A percentile compares a stretch with the other conserved stretches of the same genome.
These are phyloP conservation scores for Pilaira anomala DNA, from an alignment of 192 early-diverging fungal species.

Conservation along the genomic window DNA sequence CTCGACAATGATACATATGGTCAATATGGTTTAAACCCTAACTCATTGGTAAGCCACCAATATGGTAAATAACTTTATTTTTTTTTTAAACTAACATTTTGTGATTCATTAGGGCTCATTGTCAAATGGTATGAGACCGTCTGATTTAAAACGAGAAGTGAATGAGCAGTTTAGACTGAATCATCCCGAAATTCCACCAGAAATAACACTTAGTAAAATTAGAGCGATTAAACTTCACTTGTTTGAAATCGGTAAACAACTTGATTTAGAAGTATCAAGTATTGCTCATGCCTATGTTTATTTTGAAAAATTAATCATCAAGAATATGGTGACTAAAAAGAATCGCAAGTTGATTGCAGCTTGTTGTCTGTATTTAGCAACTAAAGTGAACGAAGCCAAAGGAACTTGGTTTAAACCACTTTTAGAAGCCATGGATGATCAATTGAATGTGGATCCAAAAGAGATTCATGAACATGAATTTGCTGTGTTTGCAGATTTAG, in stretches of 20 bases:
- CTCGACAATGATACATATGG: constrained; percentile 55
- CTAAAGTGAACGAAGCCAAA: constrained; percentile 86
- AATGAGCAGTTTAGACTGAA: constrained; percentile 80
- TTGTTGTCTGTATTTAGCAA: constrained; percentile 77
- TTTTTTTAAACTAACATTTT: background rate
- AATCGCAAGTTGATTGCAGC: constrained; percentile 75
- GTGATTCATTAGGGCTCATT: background rate
- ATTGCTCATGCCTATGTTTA: constrained; percentile 89
- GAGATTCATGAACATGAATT: constrained; percentile 89
- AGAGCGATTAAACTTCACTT: constrained; percentile 74
- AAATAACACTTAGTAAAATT: constrained; percentile 87
- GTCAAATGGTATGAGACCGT: constrained; percentile 38
- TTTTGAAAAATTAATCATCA: constrained; percentile 92
- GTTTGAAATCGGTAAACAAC: constrained; percentile 60
- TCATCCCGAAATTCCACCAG: constrained; percentile 77
- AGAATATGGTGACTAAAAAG: constrained; percentile 65
- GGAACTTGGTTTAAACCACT: constrained; percentile 59
- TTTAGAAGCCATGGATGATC: constrained; percentile 65
- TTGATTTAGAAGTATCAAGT: constrained; percentile 86
- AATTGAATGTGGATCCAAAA: constrained; percentile 71
- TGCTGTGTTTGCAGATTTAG: constrained; percentile 83
- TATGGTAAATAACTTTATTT: background rate
- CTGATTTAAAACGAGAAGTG: constrained; percentile 84
- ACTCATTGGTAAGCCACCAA: background rate
- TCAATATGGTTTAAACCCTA: background rate